Conservation (phyloP, 129 eudicot genomes). For the Glebionis coronaria region DNA sequence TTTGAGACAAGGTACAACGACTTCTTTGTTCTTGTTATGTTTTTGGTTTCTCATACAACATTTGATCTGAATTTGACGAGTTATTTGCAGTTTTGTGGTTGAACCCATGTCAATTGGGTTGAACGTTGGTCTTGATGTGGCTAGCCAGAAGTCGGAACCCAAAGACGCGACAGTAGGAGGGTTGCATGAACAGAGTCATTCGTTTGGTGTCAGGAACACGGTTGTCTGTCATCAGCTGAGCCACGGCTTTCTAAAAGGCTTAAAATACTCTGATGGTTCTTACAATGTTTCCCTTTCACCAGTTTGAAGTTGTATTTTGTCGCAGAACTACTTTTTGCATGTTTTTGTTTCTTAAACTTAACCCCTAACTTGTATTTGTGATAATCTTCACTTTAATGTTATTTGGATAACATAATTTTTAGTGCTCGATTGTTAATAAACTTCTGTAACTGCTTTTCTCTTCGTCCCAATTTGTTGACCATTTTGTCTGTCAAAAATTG, state of each 20-base stretch:
- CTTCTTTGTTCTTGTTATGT: background rate
- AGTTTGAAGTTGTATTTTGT: slow-evolving; percentile 33
- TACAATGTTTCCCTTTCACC: slow-evolving; percentile 57
- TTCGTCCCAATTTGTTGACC: too few relatives aligned
- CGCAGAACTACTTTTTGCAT: background rate
- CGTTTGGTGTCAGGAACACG: slow-evolving; percentile 53
- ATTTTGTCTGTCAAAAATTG: too few relatives aligned
- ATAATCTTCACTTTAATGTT: too few relatives aligned
- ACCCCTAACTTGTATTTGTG: slow-evolving; percentile 15
- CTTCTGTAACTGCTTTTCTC: too few relatives aligned
- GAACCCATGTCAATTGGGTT: slow-evolving; percentile 72
- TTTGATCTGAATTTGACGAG: background rate
- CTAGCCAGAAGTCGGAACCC: slow-evolving; percentile 19
- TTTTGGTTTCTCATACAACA: background rate
- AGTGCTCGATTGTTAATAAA: too few relatives aligned
- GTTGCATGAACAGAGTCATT: slow-evolving; percentile 24
- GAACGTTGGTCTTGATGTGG: slow-evolving; percentile 52
- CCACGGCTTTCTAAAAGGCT: slow-evolving; percentile 57
- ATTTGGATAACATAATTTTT: too few relatives aligned
- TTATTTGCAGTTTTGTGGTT: slow-evolving; percentile 60
- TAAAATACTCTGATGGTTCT: slow-evolving; percentile 61
- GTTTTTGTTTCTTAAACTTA: background rate
- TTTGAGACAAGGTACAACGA: slow-evolving; percentile 73
- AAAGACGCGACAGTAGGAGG: slow-evolving; percentile 27
- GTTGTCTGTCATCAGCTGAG: slow-evolving; percentile 34